Base-by-base conservation (phyloP, 139 green algal species). In the Nannochloris sp. region DNA sequence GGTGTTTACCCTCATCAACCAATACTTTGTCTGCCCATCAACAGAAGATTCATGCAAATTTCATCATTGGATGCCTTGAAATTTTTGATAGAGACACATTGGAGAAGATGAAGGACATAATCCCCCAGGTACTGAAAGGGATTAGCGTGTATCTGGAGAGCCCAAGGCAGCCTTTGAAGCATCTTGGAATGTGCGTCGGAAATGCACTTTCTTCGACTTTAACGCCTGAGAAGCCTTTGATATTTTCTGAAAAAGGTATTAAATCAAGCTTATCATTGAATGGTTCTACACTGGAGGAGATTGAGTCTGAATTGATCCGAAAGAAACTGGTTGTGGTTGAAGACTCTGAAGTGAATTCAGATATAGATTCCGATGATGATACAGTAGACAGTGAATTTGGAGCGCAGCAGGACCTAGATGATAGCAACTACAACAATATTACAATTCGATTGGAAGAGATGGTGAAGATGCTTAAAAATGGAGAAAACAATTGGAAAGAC, bases 181-280 rank as follows among this genome's bases (percentile, higher is more conserved):
- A 43, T 37, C 81, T 87, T 57, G 82, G 62, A 23, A 89, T 89
- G 83, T 62, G 78, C 0, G 73, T 88, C 17, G 83, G 83, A 1
- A 66, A 78, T 14, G 51, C 20, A 6, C 69, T 84, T 36, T 75
- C 71, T 1, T 60, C 43, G 11, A 61, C 74, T 48, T 69, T 89
- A 31, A 77, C 82, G 36, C 73, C 70, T 0, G 30, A 36, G n/a
- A 72, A 67, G 30, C 65, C 73, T 17, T 70, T 88, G 61, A 86
- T 89, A 57, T 57, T 45, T 13, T 76, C 82, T 36, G 50, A 70
- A 29, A 45, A 17, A 10, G 23, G 48, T 37, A 59, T 37, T 17
- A n/a, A 59, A 30, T 17, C 23, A 17, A 30, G 23, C 4, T 31
- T 53, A 53, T 23, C 16, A 23, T 11, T 28, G 6, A 53, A 23